Evolutionary conservation across 2,329 filamentous ascomycete species (phyloP).

Genomic region (Botrytis squamosa): DNA sequence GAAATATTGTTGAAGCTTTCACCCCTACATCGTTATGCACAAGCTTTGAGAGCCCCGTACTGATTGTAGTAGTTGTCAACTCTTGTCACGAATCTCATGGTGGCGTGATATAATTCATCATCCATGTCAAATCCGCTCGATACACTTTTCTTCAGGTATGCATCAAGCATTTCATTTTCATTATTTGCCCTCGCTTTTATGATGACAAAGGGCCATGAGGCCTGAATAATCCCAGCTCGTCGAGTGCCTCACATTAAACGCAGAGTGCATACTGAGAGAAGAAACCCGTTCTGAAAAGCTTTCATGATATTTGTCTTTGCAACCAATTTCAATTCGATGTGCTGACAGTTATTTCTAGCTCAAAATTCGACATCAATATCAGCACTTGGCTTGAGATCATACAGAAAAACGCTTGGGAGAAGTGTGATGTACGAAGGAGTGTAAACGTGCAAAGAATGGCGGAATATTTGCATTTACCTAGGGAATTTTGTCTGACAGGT

Average conservation of each 20-base stretch:
- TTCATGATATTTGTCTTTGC: background rate
- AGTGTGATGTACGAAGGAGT: background rate
- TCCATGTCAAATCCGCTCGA: background rate
- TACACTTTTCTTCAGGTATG: background rate
- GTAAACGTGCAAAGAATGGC: background rate
- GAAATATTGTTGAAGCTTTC: constrained; percentile 34
- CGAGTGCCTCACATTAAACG: constrained; percentile 79
- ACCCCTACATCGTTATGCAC: too few relatives aligned
- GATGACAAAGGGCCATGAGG: constrained; percentile 98
- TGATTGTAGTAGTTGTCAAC: constrained; percentile 1
- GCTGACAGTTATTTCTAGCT: background rate
- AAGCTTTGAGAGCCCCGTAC: background rate
- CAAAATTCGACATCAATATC: background rate
- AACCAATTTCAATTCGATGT: background rate
- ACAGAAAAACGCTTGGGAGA: background rate
- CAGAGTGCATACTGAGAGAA: constrained; percentile 87
- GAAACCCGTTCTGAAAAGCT: constrained; percentile 40
- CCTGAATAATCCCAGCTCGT: constrained; percentile 99
- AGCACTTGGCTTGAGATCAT: background rate
- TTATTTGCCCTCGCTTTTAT: constrained; percentile 50
- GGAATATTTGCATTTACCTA: background rate
- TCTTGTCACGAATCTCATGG: background rate
- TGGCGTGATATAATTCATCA: background rate
- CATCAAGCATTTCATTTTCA: background rate
- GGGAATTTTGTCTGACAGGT: background rate